Evolutionary conservation across 2,329 filamentous ascomycete genomes (phyloP).

Genomic region (Aspergillus sp.): DNA sequence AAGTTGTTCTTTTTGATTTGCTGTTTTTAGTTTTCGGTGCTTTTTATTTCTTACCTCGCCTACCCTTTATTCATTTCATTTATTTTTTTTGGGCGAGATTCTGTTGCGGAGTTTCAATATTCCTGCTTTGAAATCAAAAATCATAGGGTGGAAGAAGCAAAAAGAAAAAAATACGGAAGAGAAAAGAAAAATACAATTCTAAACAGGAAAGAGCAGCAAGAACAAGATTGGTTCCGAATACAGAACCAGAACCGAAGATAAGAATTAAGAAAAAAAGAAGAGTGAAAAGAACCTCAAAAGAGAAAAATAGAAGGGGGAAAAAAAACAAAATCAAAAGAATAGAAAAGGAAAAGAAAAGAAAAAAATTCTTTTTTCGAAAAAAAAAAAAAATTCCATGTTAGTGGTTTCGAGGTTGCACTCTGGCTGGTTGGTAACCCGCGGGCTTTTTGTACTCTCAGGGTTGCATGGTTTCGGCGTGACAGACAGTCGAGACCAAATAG

Average conservation of each 20-base stretch:
- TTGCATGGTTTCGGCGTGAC: constrained; percentile 24
- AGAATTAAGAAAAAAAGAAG: not conserved
- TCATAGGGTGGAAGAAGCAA: not conserved
- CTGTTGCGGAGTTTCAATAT: not conserved
- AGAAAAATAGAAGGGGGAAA: not conserved
- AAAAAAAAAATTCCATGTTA: not conserved
- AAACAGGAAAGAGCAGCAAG: not conserved
- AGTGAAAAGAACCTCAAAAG: not conserved
- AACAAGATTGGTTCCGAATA: not conserved
- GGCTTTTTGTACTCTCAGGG: constrained; percentile 27
- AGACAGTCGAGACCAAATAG: constrained; percentile 15
- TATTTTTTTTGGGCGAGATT: not conserved
- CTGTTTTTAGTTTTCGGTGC: too few species aligned
- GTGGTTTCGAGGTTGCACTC: constrained; percentile 15
- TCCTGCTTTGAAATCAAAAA: constrained; percentile 7
- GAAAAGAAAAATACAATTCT: not conserved
- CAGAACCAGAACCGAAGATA: not conserved
- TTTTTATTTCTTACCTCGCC: constrained; percentile 3
- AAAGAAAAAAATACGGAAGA: constrained; percentile 5
- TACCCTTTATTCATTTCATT: constrained; percentile 7
- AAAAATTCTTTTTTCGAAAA: constrained; percentile 1
- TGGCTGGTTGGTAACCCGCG: constrained; percentile 18
- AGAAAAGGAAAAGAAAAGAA: not conserved
- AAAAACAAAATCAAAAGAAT: not conserved
- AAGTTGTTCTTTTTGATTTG: constrained; percentile 7